These are phyloP conservation scores for Rhodofomes roseus DNA, from an alignment of 1,284 basidiomycete species.

Conservation along the genomic window DNA sequence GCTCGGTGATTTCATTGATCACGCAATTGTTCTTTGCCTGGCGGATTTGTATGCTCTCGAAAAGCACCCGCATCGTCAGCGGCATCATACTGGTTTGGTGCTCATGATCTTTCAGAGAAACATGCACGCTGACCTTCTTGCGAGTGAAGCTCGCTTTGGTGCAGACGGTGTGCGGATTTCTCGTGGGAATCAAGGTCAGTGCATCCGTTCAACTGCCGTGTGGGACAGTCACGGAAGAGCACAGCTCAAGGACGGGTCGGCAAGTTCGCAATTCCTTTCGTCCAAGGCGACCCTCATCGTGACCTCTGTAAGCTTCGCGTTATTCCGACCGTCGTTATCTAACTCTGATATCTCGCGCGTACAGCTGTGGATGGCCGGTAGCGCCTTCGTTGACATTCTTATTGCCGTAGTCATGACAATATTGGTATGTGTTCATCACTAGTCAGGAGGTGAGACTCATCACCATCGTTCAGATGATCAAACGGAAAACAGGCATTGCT, in stretches of 20 bases:
- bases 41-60: slow-evolving; percentile 1
- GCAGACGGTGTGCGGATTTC: neutral
- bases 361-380: neutral
- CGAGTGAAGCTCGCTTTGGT: neutral
- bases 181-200: neutral
- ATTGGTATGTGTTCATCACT: neutral
- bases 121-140: no score
- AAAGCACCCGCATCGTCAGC: neutral
- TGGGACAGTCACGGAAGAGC: neutral
- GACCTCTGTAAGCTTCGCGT: neutral
- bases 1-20: neutral
- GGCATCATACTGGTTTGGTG: neutral
- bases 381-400: neutral
- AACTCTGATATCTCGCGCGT: neutral
- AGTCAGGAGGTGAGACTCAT: neutral
- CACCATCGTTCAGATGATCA: neutral
- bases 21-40: neutral
- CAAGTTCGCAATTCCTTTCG: neutral
- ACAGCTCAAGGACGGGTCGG: neutral
- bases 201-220: neutral
- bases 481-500: neutral
- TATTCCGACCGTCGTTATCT: neutral
- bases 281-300: neutral
- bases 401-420: neutral
- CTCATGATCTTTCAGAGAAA: neutral